Percentiles rank a stretch among this genome's conserved stretches.
Evolutionary conservation across 139 green algal species (phyloP).

Genomic region (Pseudopediastrum boryanum): DNA sequence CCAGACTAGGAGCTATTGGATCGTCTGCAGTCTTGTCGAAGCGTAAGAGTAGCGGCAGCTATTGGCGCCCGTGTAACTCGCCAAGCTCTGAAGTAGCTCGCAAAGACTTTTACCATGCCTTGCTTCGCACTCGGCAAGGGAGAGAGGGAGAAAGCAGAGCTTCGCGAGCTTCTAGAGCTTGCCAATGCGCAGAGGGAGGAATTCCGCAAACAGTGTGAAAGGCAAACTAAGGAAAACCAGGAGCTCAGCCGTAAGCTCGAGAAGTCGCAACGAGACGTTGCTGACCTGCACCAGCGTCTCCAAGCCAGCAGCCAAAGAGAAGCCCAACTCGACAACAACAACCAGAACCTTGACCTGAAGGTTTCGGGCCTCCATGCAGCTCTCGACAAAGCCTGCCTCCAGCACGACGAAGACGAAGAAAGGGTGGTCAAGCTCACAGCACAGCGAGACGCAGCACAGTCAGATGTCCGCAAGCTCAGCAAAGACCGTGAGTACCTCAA

Average conservation of each 20-base stretch:
- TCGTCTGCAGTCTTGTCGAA: no score
- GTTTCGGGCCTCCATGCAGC: slow-evolving; percentile 24
- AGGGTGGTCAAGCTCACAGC: slow-evolving; percentile 11
- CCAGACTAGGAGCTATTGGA: no score
- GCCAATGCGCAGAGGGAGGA: slow-evolving; percentile 30
- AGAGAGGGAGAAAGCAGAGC: slow-evolving; percentile 29
- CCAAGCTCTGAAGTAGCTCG: no score
- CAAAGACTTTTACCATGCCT: no score
- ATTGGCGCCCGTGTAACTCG: no score
- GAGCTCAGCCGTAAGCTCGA: slow-evolving; percentile 11
- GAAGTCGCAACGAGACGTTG: neutral
- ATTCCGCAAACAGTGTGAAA: slow-evolving; percentile 26
- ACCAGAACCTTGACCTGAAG: slow-evolving; percentile 25
- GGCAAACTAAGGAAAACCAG: slow-evolving; percentile 9
- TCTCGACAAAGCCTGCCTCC: neutral
- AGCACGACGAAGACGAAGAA: slow-evolving; percentile 22
- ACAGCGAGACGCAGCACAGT: slow-evolving; percentile 22
- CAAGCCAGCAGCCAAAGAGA: slow-evolving; percentile 12
- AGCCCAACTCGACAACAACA: slow-evolving; percentile 4
- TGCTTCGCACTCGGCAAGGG: slow-evolving; percentile 26
- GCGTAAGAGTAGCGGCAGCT: no score
- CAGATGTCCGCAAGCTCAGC: slow-evolving; percentile 20
- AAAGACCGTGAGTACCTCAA: slow-evolving; percentile 41
- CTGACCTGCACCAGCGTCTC: neutral
- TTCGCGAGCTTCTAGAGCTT: slow-evolving; percentile 35